phyloP scores from a whole-genome alignment of 305 asterid genomes.

The Salvia sclarea region DNA sequence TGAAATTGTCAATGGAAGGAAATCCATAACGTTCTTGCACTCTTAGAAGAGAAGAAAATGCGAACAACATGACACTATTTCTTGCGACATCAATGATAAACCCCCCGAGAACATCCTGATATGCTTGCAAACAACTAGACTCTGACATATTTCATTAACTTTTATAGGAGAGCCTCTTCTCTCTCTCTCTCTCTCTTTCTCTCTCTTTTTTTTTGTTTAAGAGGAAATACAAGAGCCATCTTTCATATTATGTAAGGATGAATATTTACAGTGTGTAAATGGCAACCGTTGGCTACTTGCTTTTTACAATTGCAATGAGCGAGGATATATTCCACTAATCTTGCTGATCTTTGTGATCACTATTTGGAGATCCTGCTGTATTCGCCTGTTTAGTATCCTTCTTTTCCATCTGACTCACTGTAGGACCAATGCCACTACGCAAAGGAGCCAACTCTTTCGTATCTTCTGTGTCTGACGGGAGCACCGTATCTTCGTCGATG shows the following conservation, averaged over 20 bases:
- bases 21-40: no score
- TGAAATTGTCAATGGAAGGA: no score
- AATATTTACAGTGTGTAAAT: constrained; percentile 21
- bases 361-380: constrained; percentile 33
- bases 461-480: constrained; percentile 43
- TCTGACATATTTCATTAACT: background rate
- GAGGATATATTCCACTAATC: constrained; percentile 34
- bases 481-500: constrained; percentile 60
- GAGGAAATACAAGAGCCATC: background rate
- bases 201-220: background rate
- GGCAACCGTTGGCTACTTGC: background rate
- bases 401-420: constrained; percentile 50
- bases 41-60: no score
- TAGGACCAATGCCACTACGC: constrained; percentile 41
- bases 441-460: constrained; percentile 60
- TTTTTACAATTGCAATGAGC: no score
- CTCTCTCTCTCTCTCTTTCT: background rate
- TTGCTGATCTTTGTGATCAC: constrained; percentile 42
- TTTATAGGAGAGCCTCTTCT: background rate
- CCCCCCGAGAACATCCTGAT: no score
- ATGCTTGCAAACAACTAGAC: no score
- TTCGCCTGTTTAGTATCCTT: constrained; percentile 44
- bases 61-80: no score
- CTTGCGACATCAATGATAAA: no score
- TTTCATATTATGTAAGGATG: background rate